Base-by-base conservation (phyloP, 768 basidiomycete species). In the Dacryopinax primogenitus region DNA sequence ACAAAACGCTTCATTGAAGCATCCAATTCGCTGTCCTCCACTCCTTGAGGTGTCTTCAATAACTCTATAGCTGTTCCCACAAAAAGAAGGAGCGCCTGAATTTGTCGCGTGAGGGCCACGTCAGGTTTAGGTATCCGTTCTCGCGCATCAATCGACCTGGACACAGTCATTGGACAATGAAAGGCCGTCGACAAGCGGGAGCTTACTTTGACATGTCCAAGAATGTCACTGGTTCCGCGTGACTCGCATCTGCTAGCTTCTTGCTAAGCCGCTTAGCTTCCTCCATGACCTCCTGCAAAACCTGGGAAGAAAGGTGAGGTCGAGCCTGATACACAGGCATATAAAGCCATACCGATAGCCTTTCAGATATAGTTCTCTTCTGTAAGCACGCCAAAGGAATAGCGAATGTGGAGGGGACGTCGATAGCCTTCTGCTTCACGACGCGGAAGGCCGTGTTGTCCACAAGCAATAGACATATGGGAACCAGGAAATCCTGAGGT, bases 381-480 rank as follows among this genome's bases (percentile, higher is more conserved):
- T 85, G 84, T 12, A 89, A 71, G 1, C 93, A 71, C 6, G 84
- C 79, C 9, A 85, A 77, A 0, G 90, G 89, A 18, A 97, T 76
- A 13, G 82, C 76, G 32, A 93, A 77, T 0, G 84, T 79, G 41
- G 73, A 77, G 47, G 79, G 79, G 4, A 81, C 80, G 62, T 92
- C 90, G 21, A 83, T 81, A 1, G 78, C 69, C 35, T 76, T 78
- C 71, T 86, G 86, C 47, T 86, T 83, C 12, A 84, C 81, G 35
- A 86, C 80, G 18, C 86, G 83, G 68, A 84, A 88, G 9, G 85
- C 81, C 1, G 81, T 78, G 69, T 87, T 90, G 70, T 94, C 90
- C 1, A 92, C 79, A 26, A 98, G 78, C 0, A 97, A 82, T 84
- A 96, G 88, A 64, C 81, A 84, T 15, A 96, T 74, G 0, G 92